Base-by-base conservation (phyloP, 169 alveolate genomes). In the Sarcocystis neurona region DNA sequence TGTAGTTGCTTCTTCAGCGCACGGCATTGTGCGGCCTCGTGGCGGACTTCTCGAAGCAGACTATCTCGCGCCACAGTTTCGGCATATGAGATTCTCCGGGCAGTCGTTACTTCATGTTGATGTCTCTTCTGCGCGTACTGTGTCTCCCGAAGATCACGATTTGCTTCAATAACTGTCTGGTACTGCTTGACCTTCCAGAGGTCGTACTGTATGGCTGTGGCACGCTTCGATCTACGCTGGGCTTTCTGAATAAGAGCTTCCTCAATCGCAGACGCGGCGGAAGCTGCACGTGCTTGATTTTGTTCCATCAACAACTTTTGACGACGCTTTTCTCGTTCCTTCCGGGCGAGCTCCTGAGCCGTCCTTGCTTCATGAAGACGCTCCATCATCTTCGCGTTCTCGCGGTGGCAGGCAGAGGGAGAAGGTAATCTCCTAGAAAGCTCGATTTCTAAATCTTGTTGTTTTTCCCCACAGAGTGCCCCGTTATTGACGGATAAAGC, bases 281-380 rank as follows among this genome's bases (percentile, higher is more conserved):
- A 39, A 56, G 34, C 56, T 37, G 82, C 82, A 27, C 41, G 82
- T 53, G 82, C 30, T 48, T 86, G 84, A 32, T 78, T 47, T 66
- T 86, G 90, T 48, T 86, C 79, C 79, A 86, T 48, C 66, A 86
- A 78, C 79, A 86, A 79, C 63, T 43, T 48, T 77, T 86, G 90
- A 37, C 90, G 23, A 32, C 85, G 46, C 34, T 80, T 48, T 41
- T 80, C 39, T 4, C 90, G 27, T 37, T 86, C 90, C 48, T 53
- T 48, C 30, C 86, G 63, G 2, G 85, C 77, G 1, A 68, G 39
- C 66, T 86, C 90, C 41, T 86, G 90, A 4, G 90, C 90, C 18
- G 48, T 43, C 53, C 85, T 63, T 48, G 79, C 63, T 50, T 47
- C 79, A 41, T 74, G 90, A 34, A 86, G 86, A 1, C 85, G 90